Conservation (phyloP, 805 yeast genomes). For the Kuraishia capsulata region DNA sequence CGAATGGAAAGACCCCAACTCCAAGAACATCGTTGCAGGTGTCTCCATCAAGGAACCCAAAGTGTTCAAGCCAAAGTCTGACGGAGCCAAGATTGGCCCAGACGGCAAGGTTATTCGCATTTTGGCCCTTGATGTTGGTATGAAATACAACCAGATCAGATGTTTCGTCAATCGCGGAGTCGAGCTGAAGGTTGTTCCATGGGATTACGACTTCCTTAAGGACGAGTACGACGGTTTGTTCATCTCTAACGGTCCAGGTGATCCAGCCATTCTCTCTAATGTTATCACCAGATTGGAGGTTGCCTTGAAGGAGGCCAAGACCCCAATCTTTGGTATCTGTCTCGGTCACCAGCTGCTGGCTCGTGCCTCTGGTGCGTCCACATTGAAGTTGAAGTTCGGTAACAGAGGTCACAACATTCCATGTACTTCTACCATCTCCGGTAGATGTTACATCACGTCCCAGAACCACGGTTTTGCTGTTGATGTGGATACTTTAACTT, state of each 20-base stretch:
- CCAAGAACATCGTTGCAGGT: slow-evolving; percentile 80
- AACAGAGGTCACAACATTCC: slow-evolving; percentile 99
- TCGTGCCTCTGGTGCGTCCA: slow-evolving; percentile 90
- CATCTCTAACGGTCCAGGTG: slow-evolving; percentile 98
- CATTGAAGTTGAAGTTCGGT: slow-evolving; percentile 90
- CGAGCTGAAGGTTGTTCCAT: slow-evolving; percentile 91
- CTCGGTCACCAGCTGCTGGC: slow-evolving; percentile 96
- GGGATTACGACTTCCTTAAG: slow-evolving; percentile 76
- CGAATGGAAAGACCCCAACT: slow-evolving; percentile 91
- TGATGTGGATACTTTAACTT: slow-evolving; percentile 61
- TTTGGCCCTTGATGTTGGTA: slow-evolving; percentile 92
- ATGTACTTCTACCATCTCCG: slow-evolving; percentile 80
- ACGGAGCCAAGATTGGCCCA: slow-evolving; percentile 42
- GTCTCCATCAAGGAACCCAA: slow-evolving; percentile 77
- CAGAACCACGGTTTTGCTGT: slow-evolving; percentile 99
- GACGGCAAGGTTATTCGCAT: slow-evolving; percentile 76
- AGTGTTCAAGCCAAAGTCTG: slow-evolving; percentile 61
- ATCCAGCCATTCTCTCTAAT: slow-evolving; percentile 77
- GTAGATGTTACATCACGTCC: slow-evolving; percentile 96
- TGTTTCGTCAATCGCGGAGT: slow-evolving; percentile 96
- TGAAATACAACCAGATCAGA: slow-evolving; percentile 96
- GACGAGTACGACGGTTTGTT: slow-evolving; percentile 93
- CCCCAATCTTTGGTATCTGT: slow-evolving; percentile 97
- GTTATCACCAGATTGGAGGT: slow-evolving; percentile 52
- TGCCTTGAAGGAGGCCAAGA: slow-evolving; percentile 54